Evolutionary conservation across 768 basidiomycete species (phyloP).

Genomic region (Leccinum longicurvipes): DNA sequence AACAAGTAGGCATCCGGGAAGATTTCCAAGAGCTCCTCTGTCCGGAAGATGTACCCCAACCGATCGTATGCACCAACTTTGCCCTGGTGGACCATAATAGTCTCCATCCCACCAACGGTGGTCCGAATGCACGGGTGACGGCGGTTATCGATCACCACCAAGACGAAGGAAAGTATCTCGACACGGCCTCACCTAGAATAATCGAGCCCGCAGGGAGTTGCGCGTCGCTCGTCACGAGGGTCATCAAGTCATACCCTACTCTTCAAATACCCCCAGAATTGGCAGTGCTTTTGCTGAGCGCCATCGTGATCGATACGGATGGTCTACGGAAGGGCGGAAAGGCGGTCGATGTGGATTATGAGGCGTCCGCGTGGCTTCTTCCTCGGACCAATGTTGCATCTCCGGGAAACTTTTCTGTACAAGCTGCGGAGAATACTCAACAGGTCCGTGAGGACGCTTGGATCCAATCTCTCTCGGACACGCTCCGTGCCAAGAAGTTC

Average conservation of each 20-base stretch:
- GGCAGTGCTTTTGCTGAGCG: constrained; percentile 74
- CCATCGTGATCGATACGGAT: constrained; percentile 83
- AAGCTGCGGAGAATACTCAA: constrained; percentile 10
- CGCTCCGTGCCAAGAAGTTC: constrained; percentile 48
- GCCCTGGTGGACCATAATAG: constrained; percentile 92
- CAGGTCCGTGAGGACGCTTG: constrained; percentile 37
- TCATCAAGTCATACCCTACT: constrained; percentile 23
- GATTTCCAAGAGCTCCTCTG: constrained; percentile 59
- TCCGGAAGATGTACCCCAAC: constrained; percentile 57
- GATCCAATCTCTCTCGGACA: constrained; percentile 52
- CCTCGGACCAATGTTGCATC: constrained; percentile 48
- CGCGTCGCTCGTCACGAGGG: constrained; percentile 57
- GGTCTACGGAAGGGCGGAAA: constrained; percentile 79
- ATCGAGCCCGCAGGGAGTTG: constrained; percentile 77
- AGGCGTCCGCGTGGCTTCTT: constrained; percentile 62
- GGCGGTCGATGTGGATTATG: constrained; percentile 60
- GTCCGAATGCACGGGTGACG: constrained; percentile 49
- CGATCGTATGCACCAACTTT: constrained; percentile 48
- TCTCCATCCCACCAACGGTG: constrained; percentile 45
- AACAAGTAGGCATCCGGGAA: constrained; percentile 50
- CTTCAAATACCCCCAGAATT: constrained; percentile 50
- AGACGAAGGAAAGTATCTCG: constrained; percentile 70
- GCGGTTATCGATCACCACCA: constrained; percentile 90
- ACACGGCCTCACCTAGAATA: constrained; percentile 61
- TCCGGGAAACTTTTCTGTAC: constrained; percentile 2